Evolutionary conservation across 2,329 filamentous ascomycete species (phyloP).

Genomic region (Trichoderma cornu-damae): DNA sequence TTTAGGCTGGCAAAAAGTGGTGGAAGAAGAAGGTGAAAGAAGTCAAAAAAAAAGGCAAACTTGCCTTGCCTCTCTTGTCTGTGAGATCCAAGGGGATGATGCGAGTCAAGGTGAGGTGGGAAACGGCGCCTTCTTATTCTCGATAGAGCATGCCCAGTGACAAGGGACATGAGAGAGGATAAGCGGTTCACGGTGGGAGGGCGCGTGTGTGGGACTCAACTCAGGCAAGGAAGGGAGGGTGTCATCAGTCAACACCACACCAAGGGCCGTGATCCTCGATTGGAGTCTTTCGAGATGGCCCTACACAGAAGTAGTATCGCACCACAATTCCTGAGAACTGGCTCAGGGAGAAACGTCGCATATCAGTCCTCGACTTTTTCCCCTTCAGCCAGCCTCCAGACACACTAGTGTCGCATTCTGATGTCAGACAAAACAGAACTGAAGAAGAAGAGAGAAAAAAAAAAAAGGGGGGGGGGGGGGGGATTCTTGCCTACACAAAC

Average conservation of each 20-base stretch:
- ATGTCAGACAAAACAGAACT: background rate
- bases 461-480: too few species aligned
- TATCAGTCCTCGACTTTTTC: background rate
- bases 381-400: background rate
- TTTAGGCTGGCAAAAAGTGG: background rate
- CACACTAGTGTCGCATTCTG: constrained; percentile 5
- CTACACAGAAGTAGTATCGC: background rate
- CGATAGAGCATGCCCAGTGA: background rate
- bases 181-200: background rate
- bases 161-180: background rate
- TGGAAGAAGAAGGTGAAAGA: background rate
- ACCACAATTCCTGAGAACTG: background rate
- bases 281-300: background rate
- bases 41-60: background rate
- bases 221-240: background rate
- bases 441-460: too few species aligned
- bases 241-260: background rate
- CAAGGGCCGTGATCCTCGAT: background rate
- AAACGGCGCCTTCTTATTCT: constrained; percentile 9
- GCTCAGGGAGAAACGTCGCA: background rate
- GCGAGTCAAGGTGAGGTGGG: background rate
- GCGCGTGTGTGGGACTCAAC: too few species aligned
- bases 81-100: background rate
- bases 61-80: background rate
- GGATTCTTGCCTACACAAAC: background rate